Conservation (phyloP, 352 stramenopile genomes). For the Poterioochromonas sp. region DNA sequence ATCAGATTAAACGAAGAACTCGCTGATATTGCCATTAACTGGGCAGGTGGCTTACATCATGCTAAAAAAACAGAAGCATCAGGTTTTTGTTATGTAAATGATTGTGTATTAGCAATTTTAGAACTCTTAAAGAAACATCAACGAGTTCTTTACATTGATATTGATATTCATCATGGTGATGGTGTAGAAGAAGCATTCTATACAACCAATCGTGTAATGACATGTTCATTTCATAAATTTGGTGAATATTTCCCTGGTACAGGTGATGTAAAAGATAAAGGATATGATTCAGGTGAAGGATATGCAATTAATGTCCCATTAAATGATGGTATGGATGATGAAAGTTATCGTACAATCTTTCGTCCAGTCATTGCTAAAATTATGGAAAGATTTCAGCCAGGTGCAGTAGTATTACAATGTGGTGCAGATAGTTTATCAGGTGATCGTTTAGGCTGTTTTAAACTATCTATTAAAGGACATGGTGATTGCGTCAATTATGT, state of each 20-base stretch:
- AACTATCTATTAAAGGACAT: constrained; percentile 92
- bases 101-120: constrained; percentile 95
- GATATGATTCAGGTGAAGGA: constrained; percentile 81
- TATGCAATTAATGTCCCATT: constrained; percentile 97
- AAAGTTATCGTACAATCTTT: constrained; percentile 71
- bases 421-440: constrained; percentile 93
- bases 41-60: constrained; percentile 95
- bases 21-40: constrained; percentile 98
- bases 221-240: constrained; percentile 96
- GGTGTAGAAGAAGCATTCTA: constrained; percentile 99
- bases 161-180: constrained; percentile 99
- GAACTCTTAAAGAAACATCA: constrained; percentile 94
- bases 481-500: constrained; percentile 92
- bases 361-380: constrained; percentile 86
- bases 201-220: constrained; percentile 93
- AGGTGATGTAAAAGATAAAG: constrained; percentile 66
- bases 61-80: constrained; percentile 95
- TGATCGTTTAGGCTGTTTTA: constrained; percentile 95
- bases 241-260: constrained; percentile 98
- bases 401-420: constrained; percentile 94
- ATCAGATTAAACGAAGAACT: constrained; percentile 88
- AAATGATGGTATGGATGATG: constrained; percentile 96
- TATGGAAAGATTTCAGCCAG: constrained; percentile 83
- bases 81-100: constrained; percentile 99
- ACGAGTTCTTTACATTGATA: constrained; percentile 98